phyloP scores from a whole-genome alignment of 2,329 filamentous ascomycete genomes.

The Nemania sp. region DNA sequence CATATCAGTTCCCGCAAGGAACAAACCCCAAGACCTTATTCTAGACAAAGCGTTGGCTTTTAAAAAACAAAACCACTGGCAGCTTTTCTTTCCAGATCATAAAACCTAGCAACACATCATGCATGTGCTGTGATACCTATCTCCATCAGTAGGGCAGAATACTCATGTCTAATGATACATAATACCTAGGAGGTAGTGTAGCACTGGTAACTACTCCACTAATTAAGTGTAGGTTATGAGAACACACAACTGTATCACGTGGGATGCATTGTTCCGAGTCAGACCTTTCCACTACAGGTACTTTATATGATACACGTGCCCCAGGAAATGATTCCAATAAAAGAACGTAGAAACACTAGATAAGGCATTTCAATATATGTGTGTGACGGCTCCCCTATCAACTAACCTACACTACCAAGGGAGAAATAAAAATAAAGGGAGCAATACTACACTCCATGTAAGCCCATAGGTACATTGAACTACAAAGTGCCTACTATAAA shows the following conservation, averaged over 20 bases:
- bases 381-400: too few relatives aligned
- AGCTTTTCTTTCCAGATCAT: background rate
- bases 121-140: slow-evolving; percentile 6
- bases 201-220: background rate
- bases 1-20: background rate
- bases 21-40: too few relatives aligned
- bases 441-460: too few relatives aligned
- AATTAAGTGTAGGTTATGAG: background rate
- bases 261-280: slow-evolving; percentile 8
- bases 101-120: slow-evolving; percentile 3
- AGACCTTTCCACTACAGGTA: background rate
- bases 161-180: too few relatives aligned
- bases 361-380: too few relatives aligned
- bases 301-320: background rate
- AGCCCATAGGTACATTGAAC: too few relatives aligned
- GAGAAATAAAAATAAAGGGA: too few relatives aligned
- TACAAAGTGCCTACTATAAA: too few relatives aligned
- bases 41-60: background rate
- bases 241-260: background rate
- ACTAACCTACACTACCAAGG: too few relatives aligned
- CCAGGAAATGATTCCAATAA: too few relatives aligned
- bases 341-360: too few relatives aligned
- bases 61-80: background rate
- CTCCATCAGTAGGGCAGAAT: background rate
- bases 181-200: too few relatives aligned